These are phyloP conservation scores for Pseudogymnoascus sp. DNA, from an alignment of 2,329 filamentous ascomycete species.

Conservation along the genomic window DNA sequence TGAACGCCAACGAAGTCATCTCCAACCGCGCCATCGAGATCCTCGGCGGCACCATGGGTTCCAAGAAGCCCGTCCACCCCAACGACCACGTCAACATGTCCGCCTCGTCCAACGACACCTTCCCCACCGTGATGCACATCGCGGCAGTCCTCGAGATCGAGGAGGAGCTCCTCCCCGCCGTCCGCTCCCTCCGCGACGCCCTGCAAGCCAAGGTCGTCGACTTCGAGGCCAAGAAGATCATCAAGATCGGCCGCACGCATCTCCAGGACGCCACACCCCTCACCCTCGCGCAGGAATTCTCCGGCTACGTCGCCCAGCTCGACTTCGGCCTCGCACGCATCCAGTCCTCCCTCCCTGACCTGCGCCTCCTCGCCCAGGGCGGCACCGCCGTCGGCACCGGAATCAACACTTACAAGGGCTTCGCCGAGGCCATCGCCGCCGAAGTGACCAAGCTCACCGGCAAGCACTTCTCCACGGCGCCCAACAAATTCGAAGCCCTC, in stretches of 20 bases:
- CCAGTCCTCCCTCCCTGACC: slow-evolving; percentile 71
- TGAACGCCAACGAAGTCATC: slow-evolving; percentile 99
- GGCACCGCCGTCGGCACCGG: slow-evolving; percentile 96
- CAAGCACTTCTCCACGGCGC: slow-evolving; percentile 87
- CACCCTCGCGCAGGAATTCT: slow-evolving; percentile 95
- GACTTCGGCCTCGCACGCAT: slow-evolving; percentile 85
- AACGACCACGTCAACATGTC: slow-evolving; percentile 99
- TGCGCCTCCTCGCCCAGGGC: slow-evolving; percentile 84
- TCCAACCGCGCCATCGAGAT: slow-evolving; percentile 99
- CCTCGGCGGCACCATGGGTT: slow-evolving; percentile 84
- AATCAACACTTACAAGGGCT: slow-evolving; percentile 94
- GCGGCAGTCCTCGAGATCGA: slow-evolving; percentile 92
- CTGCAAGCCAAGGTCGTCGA: slow-evolving; percentile 82
- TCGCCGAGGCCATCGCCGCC: slow-evolving; percentile 84
- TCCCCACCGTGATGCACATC: slow-evolving; percentile 99
- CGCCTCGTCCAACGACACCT: slow-evolving; percentile 97
- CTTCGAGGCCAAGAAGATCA: slow-evolving; percentile 79
- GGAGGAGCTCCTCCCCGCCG: slow-evolving; percentile 71
- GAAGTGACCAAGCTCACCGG: slow-evolving; percentile 92
- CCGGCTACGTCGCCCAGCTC: slow-evolving; percentile 91
- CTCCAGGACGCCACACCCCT: slow-evolving; percentile 94
- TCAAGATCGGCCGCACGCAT: slow-evolving; percentile 98
- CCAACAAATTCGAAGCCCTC: slow-evolving; percentile 98
- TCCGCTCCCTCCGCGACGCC: slow-evolving; percentile 73
- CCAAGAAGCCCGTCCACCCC: slow-evolving; percentile 97